Percentiles rank a stretch among this genome's conserved stretches.
Evolutionary conservation across 2,329 filamentous ascomycete species (phyloP).

Genomic region (Albifimbria verrucaria): DNA sequence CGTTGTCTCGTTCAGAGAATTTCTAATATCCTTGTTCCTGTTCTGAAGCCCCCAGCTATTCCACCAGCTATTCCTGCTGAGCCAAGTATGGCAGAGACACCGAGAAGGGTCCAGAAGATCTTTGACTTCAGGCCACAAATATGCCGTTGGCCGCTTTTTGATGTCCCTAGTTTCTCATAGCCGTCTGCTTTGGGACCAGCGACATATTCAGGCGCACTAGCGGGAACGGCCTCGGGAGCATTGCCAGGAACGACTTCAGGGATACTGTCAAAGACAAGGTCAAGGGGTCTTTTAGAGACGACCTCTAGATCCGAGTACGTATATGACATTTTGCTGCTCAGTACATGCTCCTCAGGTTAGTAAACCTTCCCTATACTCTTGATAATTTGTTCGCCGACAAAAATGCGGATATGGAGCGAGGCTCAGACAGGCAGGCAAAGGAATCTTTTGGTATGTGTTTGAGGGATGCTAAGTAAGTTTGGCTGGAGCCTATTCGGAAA

Average conservation of each 20-base stretch:
- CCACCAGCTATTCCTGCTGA: constrained; percentile 1
- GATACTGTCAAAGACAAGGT: too few species aligned
- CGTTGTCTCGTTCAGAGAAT: background rate
- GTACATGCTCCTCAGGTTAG: too few species aligned
- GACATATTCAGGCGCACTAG: background rate
- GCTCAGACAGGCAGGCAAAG: too few species aligned
- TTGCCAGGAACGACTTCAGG: background rate
- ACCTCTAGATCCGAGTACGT: too few species aligned
- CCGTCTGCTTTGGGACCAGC: background rate
- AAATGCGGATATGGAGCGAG: too few species aligned
- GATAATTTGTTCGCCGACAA: too few species aligned
- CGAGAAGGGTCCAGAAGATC: background rate
- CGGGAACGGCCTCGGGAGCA: background rate
- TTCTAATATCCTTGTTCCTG: background rate
- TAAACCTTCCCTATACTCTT: too few species aligned
- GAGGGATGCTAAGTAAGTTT: too few species aligned
- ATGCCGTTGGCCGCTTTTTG: background rate
- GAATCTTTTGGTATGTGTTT: too few species aligned
- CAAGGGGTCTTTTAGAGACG: too few species aligned
- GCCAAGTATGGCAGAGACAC: background rate
- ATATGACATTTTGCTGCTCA: too few species aligned
- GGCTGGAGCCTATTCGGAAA: too few species aligned
- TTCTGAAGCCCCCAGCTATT: background rate
- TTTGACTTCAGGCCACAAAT: background rate
- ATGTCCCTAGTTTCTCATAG: background rate